Conservation (phyloP, 371 early-diverging fungal genomes). For the Haplosporangium sp. region DNA sequence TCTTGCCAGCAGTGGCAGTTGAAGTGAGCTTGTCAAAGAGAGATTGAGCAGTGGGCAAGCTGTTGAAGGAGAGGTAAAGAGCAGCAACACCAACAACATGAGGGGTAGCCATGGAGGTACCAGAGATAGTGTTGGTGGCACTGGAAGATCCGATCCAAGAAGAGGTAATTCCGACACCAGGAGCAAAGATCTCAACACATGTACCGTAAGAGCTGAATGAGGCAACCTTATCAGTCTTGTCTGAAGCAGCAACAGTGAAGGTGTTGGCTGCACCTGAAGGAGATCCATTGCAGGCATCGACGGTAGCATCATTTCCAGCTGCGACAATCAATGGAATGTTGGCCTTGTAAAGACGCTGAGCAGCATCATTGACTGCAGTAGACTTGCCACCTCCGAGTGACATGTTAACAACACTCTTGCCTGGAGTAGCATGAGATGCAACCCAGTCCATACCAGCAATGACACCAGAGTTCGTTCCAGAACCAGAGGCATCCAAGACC, state of each 20-base stretch:
- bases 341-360: constrained; percentile 61
- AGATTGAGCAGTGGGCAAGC: constrained; percentile 18
- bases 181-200: constrained; percentile 56
- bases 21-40: no score
- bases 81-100: constrained; percentile 72
- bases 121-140: constrained; percentile 51
- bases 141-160: constrained; percentile 36
- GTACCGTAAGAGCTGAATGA: constrained; percentile 49
- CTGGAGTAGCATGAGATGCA: constrained; percentile 55
- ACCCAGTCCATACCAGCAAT: constrained; percentile 83
- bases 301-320: constrained; percentile 86
- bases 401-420: constrained; percentile 71
- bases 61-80: constrained; percentile 18
- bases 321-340: constrained; percentile 75
- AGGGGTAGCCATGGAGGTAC: constrained; percentile 73
- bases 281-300: constrained; percentile 84
- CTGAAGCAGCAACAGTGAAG: constrained; percentile 88
- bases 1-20: no score
- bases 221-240: constrained; percentile 53
- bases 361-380: constrained; percentile 76
- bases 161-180: constrained; percentile 49
- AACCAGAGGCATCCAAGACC: no score
- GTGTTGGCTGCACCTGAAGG: constrained; percentile 84
- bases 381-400: constrained; percentile 79
- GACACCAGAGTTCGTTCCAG: constrained; percentile 54